Evolutionary conservation across 805 yeast species (phyloP), one percentile per base, ranked within the genome.

Genomic region (Candida germanica): DNA sequence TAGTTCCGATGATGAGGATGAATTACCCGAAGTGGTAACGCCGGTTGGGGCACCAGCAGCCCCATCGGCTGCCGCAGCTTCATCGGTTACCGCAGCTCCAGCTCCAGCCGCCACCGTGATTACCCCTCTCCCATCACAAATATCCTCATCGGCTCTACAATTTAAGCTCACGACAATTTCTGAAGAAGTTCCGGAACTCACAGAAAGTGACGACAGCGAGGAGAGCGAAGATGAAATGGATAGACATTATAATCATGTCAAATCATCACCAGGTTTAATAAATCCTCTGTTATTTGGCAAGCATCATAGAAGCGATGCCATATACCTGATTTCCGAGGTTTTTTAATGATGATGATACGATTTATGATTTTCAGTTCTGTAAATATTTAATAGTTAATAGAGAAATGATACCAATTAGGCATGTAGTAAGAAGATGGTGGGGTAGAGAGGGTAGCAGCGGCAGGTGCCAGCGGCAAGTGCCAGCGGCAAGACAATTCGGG

Each of bases 301-400:
- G 16, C 62, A 56, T 32, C 56, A 48, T 31, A 46, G 62, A 36
- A 44, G 43, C 32, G 49, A 55, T 33, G 70, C 73, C 3, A 47
- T 56, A 15, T 57, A 68, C 21, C 61, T 73, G 4, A 45, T 71
- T 40, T 64, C 53, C 31, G 71, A 66, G 39, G 61, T 70, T 6
- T 58, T 66, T 35, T 54, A 55, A 20, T 45, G n/a, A n/a, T 24
- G 17, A 27, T 12, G 11, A n/a, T 25, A n/a, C 6, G 27, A n/a
- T n/a, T n/a, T n/a, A n/a, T n/a, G n/a, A n/a, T n/a, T n/a, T n/a
- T n/a, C n/a, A n/a, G n/a, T n/a, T n/a, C n/a, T n/a, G n/a, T n/a
- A n/a, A n/a, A n/a, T n/a, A n/a, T n/a, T n/a, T n/a, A n/a, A n/a
- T n/a, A n/a, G n/a, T n/a, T n/a, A n/a, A n/a, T n/a, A n/a, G n/a